Base-by-base conservation (phyloP, 192 early-diverging fungal genomes). In the Diversispora epigaea region DNA sequence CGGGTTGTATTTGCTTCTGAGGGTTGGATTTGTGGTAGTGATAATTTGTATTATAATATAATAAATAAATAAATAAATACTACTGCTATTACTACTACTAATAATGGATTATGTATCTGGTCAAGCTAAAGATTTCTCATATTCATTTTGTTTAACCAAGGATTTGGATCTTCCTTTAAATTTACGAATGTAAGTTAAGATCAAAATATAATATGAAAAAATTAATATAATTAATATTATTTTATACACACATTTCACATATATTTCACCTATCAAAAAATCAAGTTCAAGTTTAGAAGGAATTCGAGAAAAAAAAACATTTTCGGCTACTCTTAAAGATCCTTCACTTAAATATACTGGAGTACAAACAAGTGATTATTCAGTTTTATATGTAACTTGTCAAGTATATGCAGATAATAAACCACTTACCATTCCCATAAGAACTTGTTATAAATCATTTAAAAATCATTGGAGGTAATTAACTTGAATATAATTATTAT, bases 321-420 rank as follows among this genome's bases (percentile, higher is more conserved):
- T 74, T 68, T 54, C 71, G 0, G 46, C 74, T 22, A n/a, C 64
- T 40, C 64, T 77, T 7, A 39, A 57, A 12, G 73, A 72, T 65
- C 81, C 56, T 64, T 44, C 68, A 32, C 60, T 78, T 40, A 81
- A 82, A 73, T 82, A 77, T 47, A 75, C 78, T 43, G 77, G 78
- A 9, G 14, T 78, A 1, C 77, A 83, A 65, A 76, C 65, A 45
- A 89, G 87, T 40, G 77, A 81, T 8, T 78, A 80, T 45, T 72
- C 85, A 0, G 91, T 91, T 78, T 81, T 88, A 17, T 91, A 86
- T 77, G 81, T 91, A 11, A 88, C 86, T 3, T 89, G 86, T 46
- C 90, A 92, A 68, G 69, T 93, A 17, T 88, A 83, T 77, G 87
- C 90, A 11, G 91, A 89, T n/a, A 87, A 88, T 76, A 87, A 91